These are phyloP conservation scores for Oleoguttula mirabilis DNA, from an alignment of 495 filamentous ascomycete species.

Conservation along the genomic window DNA sequence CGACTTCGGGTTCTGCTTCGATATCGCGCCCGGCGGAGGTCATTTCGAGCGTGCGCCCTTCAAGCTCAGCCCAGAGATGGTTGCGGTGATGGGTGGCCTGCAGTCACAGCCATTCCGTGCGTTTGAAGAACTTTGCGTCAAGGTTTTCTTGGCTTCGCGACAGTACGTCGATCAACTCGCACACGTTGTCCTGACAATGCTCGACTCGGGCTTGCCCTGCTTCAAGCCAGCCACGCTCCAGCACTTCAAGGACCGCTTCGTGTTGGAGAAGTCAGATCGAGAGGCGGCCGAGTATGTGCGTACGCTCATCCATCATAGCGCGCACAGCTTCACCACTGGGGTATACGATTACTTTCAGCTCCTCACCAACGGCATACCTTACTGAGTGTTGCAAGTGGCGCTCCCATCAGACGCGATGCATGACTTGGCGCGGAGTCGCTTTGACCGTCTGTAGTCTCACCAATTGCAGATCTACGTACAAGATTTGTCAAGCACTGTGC, in stretches of 20 bases:
- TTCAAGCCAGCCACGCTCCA: slow-evolving; percentile 95
- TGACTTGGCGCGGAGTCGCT: too few relatives aligned
- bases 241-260: slow-evolving; percentile 87
- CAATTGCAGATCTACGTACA: too few relatives aligned
- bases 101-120: slow-evolving; percentile 80
- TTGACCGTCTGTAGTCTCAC: too few relatives aligned
- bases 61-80: slow-evolving; percentile 95
- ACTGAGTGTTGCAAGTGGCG: too few relatives aligned
- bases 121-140: slow-evolving; percentile 94
- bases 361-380: slow-evolving; percentile 95
- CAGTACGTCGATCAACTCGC: slow-evolving; percentile 74
- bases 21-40: slow-evolving; percentile 92
- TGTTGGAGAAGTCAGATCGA: slow-evolving; percentile 81
- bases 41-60: slow-evolving; percentile 96
- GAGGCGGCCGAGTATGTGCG: slow-evolving; percentile 93
- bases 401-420: too few relatives aligned
- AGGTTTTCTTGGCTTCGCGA: slow-evolving; percentile 85
- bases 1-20: slow-evolving; percentile 99
- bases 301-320: slow-evolving; percentile 75
- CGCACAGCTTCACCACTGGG: slow-evolving; percentile 75
- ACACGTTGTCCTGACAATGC: slow-evolving; percentile 85
- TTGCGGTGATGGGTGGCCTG: slow-evolving; percentile 91
- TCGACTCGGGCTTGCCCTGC: slow-evolving; percentile 90
- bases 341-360: slow-evolving; percentile 96
- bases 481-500: too few relatives aligned